Conservation (phyloP, 768 basidiomycete genomes). For the Lactarius deliciosus region DNA sequence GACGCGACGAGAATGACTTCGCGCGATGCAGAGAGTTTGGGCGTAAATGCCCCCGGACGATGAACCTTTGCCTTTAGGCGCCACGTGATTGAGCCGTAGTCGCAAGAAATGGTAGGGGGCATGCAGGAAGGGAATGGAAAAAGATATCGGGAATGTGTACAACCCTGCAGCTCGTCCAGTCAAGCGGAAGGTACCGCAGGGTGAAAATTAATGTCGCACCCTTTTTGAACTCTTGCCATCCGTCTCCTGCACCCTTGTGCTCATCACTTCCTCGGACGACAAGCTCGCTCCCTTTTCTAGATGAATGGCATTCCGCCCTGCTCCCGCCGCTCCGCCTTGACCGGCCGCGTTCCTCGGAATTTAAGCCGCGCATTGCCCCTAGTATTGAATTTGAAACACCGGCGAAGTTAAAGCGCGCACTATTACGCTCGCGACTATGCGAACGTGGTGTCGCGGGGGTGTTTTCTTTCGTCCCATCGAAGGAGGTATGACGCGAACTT, state of each 20-base stretch:
- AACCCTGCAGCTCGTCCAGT: constrained; percentile 53
- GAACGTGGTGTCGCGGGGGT: constrained; percentile 8
- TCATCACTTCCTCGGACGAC: constrained; percentile 41
- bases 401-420: constrained; percentile 24
- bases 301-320: constrained; percentile 31
- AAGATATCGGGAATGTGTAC: constrained; percentile 95
- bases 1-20: constrained; percentile 75
- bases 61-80: constrained; percentile 78
- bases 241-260: constrained; percentile 43
- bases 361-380: constrained; percentile 15
- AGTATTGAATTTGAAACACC: constrained; percentile 23
- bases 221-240: constrained; percentile 87
- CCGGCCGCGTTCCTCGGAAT: constrained; percentile 30
- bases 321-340: constrained; percentile 31
- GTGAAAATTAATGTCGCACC: constrained; percentile 45
- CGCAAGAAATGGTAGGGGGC: constrained; percentile 74
- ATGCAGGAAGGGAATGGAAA: constrained; percentile 79
- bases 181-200: not conserved
- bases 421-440: constrained; percentile 24
- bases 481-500: not conserved
- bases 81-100: constrained; percentile 79
- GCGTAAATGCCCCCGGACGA: constrained; percentile 76
- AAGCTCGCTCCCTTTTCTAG: constrained; percentile 43
- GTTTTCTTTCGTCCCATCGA: not conserved
- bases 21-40: constrained; percentile 63